phyloP scores from a whole-genome alignment of 2,329 filamentous ascomycete species.

The Ampelomyces quisqualis region DNA sequence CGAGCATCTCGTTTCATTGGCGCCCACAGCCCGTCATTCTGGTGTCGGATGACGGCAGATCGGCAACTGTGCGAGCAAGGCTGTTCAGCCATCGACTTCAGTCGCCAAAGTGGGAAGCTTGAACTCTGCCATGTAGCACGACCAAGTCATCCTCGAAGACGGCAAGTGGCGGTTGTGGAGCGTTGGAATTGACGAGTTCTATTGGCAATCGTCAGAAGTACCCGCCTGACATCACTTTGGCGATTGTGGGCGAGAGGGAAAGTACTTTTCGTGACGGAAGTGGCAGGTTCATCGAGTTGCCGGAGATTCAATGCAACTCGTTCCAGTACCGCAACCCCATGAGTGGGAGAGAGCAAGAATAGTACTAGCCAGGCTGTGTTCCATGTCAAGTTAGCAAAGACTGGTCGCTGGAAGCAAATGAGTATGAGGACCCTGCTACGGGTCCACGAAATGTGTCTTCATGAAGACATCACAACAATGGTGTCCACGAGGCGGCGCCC shows the following conservation, averaged over 20 bases:
- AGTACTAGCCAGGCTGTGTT: slow-evolving; percentile 30
- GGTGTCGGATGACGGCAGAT: slow-evolving; percentile 29
- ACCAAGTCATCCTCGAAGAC: slow-evolving; percentile 29
- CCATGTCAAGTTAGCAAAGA: slow-evolving; percentile 21
- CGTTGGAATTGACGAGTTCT: slow-evolving; percentile 32
- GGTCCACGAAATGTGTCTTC: slow-evolving; percentile 5
- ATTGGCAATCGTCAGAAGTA: slow-evolving; percentile 27
- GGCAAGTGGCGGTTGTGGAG: slow-evolving; percentile 30
- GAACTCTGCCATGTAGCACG: slow-evolving; percentile 31
- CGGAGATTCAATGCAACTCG: slow-evolving; percentile 30
- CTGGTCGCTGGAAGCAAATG: slow-evolving; percentile 24
- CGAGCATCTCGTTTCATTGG: slow-evolving; percentile 30
- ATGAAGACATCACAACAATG: too few species aligned
- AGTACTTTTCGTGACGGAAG: slow-evolving; percentile 23
- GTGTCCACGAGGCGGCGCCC: too few species aligned
- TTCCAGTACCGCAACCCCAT: slow-evolving; percentile 27
- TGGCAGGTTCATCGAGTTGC: slow-evolving; percentile 24
- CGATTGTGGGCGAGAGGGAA: slow-evolving; percentile 22
- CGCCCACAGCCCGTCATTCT: slow-evolving; percentile 28
- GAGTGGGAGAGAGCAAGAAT: slow-evolving; percentile 21
- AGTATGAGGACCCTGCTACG: slow-evolving; percentile 23
- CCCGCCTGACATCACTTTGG: slow-evolving; percentile 26
- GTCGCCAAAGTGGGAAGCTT: slow-evolving; percentile 20
- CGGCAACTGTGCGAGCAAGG: slow-evolving; percentile 22
- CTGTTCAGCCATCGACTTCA: slow-evolving; percentile 29